Evolutionary conservation across 306 rosid species (phyloP).

Genomic region (Trifolium repens): DNA sequence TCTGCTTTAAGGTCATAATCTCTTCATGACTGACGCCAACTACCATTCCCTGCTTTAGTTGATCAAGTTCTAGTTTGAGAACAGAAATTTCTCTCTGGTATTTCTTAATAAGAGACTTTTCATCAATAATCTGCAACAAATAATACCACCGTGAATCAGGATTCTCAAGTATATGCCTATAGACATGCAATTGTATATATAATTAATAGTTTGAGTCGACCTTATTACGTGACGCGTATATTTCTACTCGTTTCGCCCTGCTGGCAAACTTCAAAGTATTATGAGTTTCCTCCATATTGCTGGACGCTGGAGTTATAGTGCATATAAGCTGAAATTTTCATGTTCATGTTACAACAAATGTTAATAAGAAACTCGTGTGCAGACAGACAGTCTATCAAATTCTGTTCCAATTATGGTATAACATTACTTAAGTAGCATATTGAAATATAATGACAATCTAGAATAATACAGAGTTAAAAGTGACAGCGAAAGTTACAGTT

Average conservation of each 20-base stretch:
- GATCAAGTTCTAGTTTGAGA: constrained; percentile 96
- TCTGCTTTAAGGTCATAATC: constrained; percentile 80
- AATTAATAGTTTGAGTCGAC: constrained; percentile 48
- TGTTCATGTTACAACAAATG: constrained; percentile 26
- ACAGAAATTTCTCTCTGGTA: constrained; percentile 94
- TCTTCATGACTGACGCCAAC: constrained; percentile 92
- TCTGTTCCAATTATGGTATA: neutral
- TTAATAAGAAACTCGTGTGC: constrained; percentile 16
- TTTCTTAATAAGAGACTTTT: constrained; percentile 94
- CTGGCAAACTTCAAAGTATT: constrained; percentile 98
- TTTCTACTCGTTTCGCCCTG: constrained; percentile 98
- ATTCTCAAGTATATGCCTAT: constrained; percentile 27
- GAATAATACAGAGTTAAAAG: constrained; percentile 7
- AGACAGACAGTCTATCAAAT: constrained; percentile 7
- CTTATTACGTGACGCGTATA: constrained; percentile 96
- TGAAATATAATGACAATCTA: constrained; percentile 13
- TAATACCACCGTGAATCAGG: constrained; percentile 36
- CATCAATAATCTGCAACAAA: constrained; percentile 86
- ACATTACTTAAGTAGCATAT: constrained; percentile 9
- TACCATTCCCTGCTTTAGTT: constrained; percentile 78
- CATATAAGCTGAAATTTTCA: constrained; percentile 86
- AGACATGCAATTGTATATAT: constrained; percentile 22
- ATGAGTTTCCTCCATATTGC: constrained; percentile 99
- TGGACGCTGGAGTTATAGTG: constrained; percentile 98
- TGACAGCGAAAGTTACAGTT: constrained; percentile 15